Percentiles rank a stretch among this genome's conserved stretches.
These are phyloP conservation scores for Pelargonium fulgidum DNA, from an alignment of 441 rosid genomes.

Conservation along the genomic window DNA sequence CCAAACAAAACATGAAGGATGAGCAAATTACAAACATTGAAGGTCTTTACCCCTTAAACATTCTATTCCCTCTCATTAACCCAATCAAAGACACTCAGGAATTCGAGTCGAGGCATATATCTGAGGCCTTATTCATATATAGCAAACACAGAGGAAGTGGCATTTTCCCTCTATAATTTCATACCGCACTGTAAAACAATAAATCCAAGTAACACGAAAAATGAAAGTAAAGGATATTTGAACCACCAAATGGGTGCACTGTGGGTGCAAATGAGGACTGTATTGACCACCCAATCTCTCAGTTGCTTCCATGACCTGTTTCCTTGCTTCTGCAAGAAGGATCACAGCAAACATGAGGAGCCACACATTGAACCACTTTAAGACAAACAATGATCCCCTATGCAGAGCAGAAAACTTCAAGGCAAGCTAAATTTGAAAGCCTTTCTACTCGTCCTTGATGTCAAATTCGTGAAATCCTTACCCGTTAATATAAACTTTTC, in stretches of 20 bases:
- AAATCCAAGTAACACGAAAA: background rate
- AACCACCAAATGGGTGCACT: slow-evolving; percentile 91
- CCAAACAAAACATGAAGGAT: background rate
- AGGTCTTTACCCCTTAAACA: background rate
- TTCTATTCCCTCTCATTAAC: background rate
- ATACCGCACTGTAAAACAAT: slow-evolving; percentile 1
- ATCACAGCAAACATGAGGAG: background rate
- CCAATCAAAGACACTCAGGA: slow-evolving; percentile 9
- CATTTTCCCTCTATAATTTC: background rate
- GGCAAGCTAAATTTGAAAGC: background rate
- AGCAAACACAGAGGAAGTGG: background rate
- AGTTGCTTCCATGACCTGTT: slow-evolving; percentile 89
- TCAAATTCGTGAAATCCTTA: background rate
- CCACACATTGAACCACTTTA: background rate
- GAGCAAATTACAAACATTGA: background rate
- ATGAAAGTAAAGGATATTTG: slow-evolving; percentile 75
- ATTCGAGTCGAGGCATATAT: background rate
- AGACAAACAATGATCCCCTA: slow-evolving; percentile 10
- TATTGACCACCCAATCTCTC: slow-evolving; percentile 90
- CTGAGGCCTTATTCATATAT: background rate
- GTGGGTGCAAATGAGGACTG: slow-evolving; percentile 73
- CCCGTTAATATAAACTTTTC: background rate
- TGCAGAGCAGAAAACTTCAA: background rate
- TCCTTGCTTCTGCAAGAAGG: slow-evolving; percentile 67
- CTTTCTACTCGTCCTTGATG: background rate